Percentiles rank a stretch among this genome's conserved stretches.
phyloP scores from a whole-genome alignment of 2,329 filamentous ascomycete genomes.

The Colletotrichum theobromicola region DNA sequence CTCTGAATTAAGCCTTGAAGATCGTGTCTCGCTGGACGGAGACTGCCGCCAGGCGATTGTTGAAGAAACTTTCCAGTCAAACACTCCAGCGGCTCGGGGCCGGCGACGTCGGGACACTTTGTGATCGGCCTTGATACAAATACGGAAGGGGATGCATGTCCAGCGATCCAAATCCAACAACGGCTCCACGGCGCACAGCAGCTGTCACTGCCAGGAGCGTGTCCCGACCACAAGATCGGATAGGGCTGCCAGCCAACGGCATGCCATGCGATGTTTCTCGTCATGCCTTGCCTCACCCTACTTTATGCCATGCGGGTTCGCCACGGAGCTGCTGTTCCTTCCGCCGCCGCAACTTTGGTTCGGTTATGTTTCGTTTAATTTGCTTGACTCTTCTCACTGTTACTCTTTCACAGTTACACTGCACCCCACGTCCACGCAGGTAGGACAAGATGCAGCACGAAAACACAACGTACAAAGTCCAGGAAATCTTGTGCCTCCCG shows the following conservation, averaged over 20 bases:
- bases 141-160: not conserved
- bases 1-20: not conserved
- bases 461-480: not conserved
- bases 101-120: not conserved
- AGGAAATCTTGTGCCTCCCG: not conserved
- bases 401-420: not conserved
- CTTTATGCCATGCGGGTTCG: not conserved
- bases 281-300: not conserved
- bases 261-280: not conserved
- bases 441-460: not conserved
- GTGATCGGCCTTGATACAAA: not conserved
- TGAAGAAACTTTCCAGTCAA: not conserved
- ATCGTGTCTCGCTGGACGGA: not conserved
- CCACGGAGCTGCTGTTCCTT: not conserved
- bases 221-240: not conserved
- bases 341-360: not conserved
- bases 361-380: not conserved
- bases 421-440: not conserved
- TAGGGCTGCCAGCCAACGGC: not conserved
- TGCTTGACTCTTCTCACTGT: not conserved
- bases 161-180: not conserved
- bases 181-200: not conserved
- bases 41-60: not conserved
- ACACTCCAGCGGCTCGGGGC: not conserved
- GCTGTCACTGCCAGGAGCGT: not conserved